Evolutionary conservation across 2,329 filamentous ascomycete genomes (phyloP).

Genomic region (Aureobasidium sp.): DNA sequence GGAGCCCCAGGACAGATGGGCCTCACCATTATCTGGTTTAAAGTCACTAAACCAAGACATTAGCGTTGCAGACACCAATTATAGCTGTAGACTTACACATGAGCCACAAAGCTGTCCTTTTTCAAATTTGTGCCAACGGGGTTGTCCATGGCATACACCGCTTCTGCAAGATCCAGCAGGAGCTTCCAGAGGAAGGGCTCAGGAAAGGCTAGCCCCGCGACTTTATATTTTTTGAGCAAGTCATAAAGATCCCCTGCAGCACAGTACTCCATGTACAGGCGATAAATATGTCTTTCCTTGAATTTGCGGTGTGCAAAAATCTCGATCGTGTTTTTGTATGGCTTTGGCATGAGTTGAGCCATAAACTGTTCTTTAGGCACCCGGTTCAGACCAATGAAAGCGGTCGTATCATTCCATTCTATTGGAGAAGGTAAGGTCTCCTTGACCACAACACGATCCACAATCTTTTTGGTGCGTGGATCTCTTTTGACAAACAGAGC

Average conservation of each 20-base stretch:
- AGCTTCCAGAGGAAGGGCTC: conserved; percentile 22
- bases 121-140: background rate
- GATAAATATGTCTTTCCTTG: background rate
- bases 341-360: background rate
- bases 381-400: background rate
- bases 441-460: conserved; percentile 7
- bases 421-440: background rate
- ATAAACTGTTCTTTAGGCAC: background rate
- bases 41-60: background rate
- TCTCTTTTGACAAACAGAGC: background rate
- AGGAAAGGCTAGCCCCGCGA: conserved; percentile 8
- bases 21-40: conserved; percentile 10
- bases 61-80: background rate
- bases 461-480: background rate
- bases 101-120: background rate
- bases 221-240: background rate
- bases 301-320: background rate
- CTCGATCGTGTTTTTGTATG: background rate
- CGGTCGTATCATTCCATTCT: background rate
- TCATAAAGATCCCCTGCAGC: background rate
- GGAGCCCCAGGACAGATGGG: too few species aligned
- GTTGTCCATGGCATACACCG: background rate
- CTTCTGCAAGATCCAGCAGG: conserved; percentile 18
- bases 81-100: background rate
- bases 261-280: conserved; percentile 20